A percentile compares a stretch with the other conserved stretches of the same genome.
phyloP scores from a whole-genome alignment of 2,329 filamentous ascomycete genomes.

The Emergomyces pasteurianus region DNA sequence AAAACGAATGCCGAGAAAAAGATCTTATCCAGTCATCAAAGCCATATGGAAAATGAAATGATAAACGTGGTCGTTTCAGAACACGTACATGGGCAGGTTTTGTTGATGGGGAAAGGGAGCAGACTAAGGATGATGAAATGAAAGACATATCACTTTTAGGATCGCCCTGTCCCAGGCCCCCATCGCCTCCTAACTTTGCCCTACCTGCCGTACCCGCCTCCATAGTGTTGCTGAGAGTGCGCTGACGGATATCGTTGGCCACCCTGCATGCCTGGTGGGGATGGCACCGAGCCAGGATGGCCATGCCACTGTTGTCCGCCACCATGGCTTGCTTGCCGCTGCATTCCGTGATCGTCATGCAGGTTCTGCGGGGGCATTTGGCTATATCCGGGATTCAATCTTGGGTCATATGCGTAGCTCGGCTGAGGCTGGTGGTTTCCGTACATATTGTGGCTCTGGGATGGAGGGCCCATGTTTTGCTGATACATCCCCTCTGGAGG shows the following conservation, averaged over 20 bases:
- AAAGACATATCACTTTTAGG: not conserved
- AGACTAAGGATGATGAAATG: not conserved
- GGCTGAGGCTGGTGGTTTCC: not conserved
- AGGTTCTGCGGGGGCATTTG: not conserved
- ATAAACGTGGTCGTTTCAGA: not conserved
- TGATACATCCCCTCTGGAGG: slow-evolving; percentile 1
- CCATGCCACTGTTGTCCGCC: not conserved
- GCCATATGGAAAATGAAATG: not conserved
- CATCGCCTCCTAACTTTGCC: not conserved
- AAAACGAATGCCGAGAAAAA: not conserved
- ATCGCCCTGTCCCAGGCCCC: not conserved
- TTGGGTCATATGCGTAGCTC: not conserved
- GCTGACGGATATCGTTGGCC: not conserved
- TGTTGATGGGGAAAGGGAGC: no score
- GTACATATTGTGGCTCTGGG: not conserved
- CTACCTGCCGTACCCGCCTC: slow-evolving; percentile 8
- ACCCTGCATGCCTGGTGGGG: not conserved
- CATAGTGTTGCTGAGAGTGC: slow-evolving; percentile 7
- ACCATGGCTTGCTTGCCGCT: not conserved
- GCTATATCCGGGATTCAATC: not conserved
- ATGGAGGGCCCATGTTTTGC: not conserved
- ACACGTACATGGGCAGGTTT: not conserved
- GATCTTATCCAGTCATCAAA: not conserved
- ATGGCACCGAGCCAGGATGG: not conserved
- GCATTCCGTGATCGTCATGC: not conserved